These are phyloP conservation scores for Cyberlindnera veronae DNA, from an alignment of 805 yeast genomes.

Conservation along the genomic window DNA sequence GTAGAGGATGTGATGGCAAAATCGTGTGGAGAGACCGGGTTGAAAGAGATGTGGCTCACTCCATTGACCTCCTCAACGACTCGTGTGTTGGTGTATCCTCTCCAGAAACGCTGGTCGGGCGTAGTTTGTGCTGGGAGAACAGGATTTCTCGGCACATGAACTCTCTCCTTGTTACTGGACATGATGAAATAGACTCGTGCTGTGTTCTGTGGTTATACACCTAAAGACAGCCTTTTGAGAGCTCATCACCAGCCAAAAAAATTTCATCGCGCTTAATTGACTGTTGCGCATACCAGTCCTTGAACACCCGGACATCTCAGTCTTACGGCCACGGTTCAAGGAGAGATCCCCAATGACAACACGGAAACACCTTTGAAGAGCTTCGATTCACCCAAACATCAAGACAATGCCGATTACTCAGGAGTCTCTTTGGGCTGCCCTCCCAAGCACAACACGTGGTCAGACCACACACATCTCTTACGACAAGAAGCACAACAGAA, in stretches of 20 bases:
- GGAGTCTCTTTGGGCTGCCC: constrained; percentile 58
- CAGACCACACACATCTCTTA: constrained; percentile 70
- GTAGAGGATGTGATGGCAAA: constrained; percentile 92
- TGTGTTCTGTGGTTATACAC: too few relatives aligned
- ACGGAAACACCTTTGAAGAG: too few relatives aligned
- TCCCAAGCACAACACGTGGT: constrained; percentile 74
- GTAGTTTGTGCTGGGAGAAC: constrained; percentile 81
- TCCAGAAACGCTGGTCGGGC: constrained; percentile 93
- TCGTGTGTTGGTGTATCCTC: constrained; percentile 80
- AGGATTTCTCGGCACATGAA: constrained; percentile 64
- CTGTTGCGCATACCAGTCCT: constrained; percentile 6
- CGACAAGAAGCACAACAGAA: constrained; percentile 61
- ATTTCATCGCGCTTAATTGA: constrained; percentile 1
- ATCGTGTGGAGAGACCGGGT: constrained; percentile 82
- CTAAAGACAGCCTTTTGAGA: not conserved
- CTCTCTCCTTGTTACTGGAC: constrained; percentile 71
- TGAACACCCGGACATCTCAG: not conserved
- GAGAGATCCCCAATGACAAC: too few relatives aligned
- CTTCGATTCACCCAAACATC: too few relatives aligned
- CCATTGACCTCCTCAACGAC: constrained; percentile 92
- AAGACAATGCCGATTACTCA: constrained; percentile 22
- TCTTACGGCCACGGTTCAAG: not conserved
- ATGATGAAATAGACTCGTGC: constrained; percentile 35
- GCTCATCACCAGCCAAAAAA: constrained; percentile 6
- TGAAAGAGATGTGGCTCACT: constrained; percentile 82